Conservation (phyloP, 805 yeast genomes). For the Candida germanica region DNA sequence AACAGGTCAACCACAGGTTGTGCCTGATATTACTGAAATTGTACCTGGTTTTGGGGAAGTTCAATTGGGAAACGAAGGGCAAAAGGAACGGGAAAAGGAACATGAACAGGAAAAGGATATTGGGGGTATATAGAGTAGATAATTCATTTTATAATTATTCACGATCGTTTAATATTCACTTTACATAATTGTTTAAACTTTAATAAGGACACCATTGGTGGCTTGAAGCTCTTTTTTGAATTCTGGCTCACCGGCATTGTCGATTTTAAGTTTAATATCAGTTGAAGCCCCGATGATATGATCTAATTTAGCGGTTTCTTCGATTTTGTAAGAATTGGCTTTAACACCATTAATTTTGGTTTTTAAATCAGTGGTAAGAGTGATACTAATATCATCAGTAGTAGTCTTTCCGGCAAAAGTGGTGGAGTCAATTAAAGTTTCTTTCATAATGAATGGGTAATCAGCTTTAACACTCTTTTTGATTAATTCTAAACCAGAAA, state of each 20-base stretch:
- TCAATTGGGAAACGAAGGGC: too few relatives aligned
- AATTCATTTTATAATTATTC: not conserved
- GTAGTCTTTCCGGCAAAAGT: conserved; percentile 7
- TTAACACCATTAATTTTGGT: conserved; percentile 11
- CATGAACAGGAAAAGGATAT: too few relatives aligned
- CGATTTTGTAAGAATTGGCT: conserved; percentile 8
- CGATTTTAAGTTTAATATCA: conserved; percentile 15
- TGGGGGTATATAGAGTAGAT: not conserved
- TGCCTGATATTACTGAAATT: conserved; percentile 22
- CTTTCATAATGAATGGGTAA: conserved; percentile 13
- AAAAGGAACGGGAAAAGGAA: too few relatives aligned
- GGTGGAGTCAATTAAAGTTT: conserved; percentile 8
- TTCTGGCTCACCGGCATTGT: conserved; percentile 43
- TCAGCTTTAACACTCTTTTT: conserved; percentile 6
- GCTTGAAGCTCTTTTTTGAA: conserved; percentile 32
- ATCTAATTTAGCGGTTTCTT: conserved; percentile 11
- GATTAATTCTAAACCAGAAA: conserved; percentile 6
- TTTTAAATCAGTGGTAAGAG: conserved; percentile 8
- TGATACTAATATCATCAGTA: conserved; percentile 1
- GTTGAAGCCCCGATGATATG: conserved; percentile 12
- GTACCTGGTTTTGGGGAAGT: conserved; percentile 19
- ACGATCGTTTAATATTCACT: too few relatives aligned
- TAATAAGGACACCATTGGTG: conserved; percentile 15
- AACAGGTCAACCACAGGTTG: conserved; percentile 32
- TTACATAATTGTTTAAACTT: too few relatives aligned